Evolutionary conservation across 495 filamentous ascomycete species (phyloP), one percentile per base, ranked within the genome.

Genomic region (Penicillium bialowiezense): DNA sequence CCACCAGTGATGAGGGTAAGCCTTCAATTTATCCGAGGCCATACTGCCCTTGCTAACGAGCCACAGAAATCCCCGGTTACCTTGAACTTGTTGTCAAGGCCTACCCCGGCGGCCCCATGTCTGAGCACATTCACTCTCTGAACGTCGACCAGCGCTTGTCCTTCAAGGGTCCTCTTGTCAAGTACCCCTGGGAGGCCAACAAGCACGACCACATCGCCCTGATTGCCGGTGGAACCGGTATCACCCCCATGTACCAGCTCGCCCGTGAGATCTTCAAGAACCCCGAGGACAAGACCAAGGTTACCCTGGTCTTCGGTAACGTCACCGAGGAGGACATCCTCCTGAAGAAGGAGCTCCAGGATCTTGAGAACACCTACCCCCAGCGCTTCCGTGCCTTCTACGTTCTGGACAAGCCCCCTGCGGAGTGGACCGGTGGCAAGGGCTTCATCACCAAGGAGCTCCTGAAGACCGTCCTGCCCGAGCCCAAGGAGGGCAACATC

Each of bases 131-230:
- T 13, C 91, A 97, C 75, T 78, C 77, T 55, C 81, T 98, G 88
- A 75, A 74, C 26, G 82, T 85, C 45, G 85, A 88, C 56, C 83
- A 97, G 67, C 72, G 76, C 28, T 81, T 98, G 37, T 83, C 89
- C 28, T 81, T 97, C 76, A 98, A 98, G 76, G 93, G 93, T 13
- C 93, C 93, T 1, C 80, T 98, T 14, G 88, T 90, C 49, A 98
- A 98, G 72, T 98, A 97, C 72, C 76, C 82, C 19, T 97, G 90
- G 91, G 62, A 80, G 33, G 57, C 88, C 52, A 98, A 98, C 78
- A 97, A 96, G 84, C 93, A 97, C 74, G 72, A 87, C 28, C 91
- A 97, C 73, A 85, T 98, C 65, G 83, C 80, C n/a, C 74, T 97
- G 64, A 82, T 98, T 55, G 91, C 93, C 8, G 93, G 95, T 60